These are phyloP conservation scores for Aspergillus steynii DNA, from an alignment of 495 filamentous ascomycete genomes.

Conservation along the genomic window DNA sequence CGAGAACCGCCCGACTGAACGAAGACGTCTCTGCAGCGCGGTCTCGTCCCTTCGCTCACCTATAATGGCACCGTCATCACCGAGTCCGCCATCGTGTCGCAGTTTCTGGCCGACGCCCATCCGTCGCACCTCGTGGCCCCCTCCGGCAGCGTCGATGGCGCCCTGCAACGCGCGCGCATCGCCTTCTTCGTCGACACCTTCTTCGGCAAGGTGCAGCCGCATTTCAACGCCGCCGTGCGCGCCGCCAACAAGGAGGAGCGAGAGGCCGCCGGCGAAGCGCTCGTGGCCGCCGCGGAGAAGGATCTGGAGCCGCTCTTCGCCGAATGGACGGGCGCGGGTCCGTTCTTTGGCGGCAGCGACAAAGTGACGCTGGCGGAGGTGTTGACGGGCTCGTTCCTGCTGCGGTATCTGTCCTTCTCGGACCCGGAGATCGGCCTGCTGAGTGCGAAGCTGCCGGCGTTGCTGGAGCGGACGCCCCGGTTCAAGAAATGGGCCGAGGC, in stretches of 20 bases:
- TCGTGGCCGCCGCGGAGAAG: slow-evolving; percentile 59
- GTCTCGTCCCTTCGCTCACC: slow-evolving; percentile 72
- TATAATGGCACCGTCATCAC: slow-evolving; percentile 73
- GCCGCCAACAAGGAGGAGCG: slow-evolving; percentile 39
- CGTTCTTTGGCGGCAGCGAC: slow-evolving; percentile 80
- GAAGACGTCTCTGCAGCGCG: slow-evolving; percentile 47
- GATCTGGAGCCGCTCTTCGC: slow-evolving; percentile 72
- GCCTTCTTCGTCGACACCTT: slow-evolving; percentile 79
- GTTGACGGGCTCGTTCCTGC: slow-evolving; percentile 66
- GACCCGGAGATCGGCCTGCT: slow-evolving; percentile 53
- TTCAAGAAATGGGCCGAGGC: slow-evolving; percentile 69
- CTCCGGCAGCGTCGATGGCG: slow-evolving; percentile 34
- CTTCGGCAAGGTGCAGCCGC: slow-evolving; percentile 57
- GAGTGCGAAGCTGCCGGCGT: slow-evolving; percentile 45
- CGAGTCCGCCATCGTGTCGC: slow-evolving; percentile 72
- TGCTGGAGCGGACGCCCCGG: slow-evolving; percentile 58
- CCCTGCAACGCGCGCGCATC: slow-evolving; percentile 65
- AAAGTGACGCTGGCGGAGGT: slow-evolving; percentile 80
- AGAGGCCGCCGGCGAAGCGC: slow-evolving; percentile 29
- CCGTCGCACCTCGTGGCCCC: slow-evolving; percentile 50
- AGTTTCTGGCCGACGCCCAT: slow-evolving; percentile 67
- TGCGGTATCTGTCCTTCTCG: slow-evolving; percentile 55
- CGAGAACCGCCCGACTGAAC: not conserved
- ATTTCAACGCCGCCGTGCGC: slow-evolving; percentile 44
- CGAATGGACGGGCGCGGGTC: slow-evolving; percentile 50